These are phyloP conservation scores for Scytalidium lignicola DNA, from an alignment of 2,329 filamentous ascomycete species.

Conservation along the genomic window DNA sequence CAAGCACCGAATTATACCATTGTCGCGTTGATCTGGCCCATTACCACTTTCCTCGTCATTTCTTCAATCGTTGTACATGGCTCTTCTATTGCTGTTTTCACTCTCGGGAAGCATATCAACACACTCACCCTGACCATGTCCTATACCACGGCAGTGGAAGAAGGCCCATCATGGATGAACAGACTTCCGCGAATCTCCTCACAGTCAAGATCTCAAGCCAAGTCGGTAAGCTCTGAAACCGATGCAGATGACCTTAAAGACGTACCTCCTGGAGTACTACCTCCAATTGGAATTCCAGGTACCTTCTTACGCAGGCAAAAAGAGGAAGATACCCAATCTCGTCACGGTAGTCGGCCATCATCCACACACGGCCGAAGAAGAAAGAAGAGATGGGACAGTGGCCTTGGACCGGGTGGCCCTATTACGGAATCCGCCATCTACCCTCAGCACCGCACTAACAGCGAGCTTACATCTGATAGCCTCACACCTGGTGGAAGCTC, in stretches of 20 bases:
- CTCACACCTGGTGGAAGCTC: slow-evolving; percentile 24
- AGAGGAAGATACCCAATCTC: slow-evolving; percentile 61
- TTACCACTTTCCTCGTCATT: slow-evolving; percentile 90
- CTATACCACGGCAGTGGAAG: slow-evolving; percentile 84
- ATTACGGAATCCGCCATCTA: slow-evolving; percentile 86
- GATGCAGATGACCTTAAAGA: slow-evolving; percentile 62
- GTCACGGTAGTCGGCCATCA: slow-evolving; percentile 52
- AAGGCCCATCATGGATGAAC: slow-evolving; percentile 93
- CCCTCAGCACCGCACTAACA: slow-evolving; percentile 43
- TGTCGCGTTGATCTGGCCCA: slow-evolving; percentile 88
- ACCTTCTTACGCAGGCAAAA: slow-evolving; percentile 79
- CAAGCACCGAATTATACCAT: slow-evolving; percentile 56
- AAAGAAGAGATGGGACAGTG: slow-evolving; percentile 62
- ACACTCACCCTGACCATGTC: slow-evolving; percentile 93
- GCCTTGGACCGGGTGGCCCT: slow-evolving; percentile 76
- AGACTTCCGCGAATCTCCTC: slow-evolving; percentile 69
- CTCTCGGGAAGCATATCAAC: slow-evolving; percentile 96
- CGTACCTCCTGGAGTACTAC: slow-evolving; percentile 65
- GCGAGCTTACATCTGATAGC: slow-evolving; percentile 24
- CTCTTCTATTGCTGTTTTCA: slow-evolving; percentile 97
- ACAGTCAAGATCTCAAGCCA: slow-evolving; percentile 73
- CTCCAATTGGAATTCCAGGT: slow-evolving; percentile 65
- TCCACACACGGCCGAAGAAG: slow-evolving; percentile 57
- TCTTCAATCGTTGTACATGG: slow-evolving; percentile 93
- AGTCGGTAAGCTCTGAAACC: slow-evolving; percentile 72